phyloP scores from a whole-genome alignment of 495 filamentous ascomycete genomes.

The Friedmanniomyces simplex region DNA sequence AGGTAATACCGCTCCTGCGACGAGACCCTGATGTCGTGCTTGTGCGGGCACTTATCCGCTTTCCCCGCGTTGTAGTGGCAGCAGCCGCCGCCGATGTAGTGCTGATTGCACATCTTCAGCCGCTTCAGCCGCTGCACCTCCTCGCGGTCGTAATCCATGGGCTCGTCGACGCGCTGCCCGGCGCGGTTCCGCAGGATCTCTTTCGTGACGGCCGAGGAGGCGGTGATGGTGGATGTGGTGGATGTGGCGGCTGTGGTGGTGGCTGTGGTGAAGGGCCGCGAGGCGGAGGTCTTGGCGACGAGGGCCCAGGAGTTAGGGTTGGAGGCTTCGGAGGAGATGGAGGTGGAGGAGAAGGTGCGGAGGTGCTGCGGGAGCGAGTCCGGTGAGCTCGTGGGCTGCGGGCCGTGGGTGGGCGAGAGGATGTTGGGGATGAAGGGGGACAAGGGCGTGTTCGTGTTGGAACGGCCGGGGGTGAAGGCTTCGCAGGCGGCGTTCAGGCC shows the following conservation, averaged over 20 bases:
- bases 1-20: slow-evolving; percentile 57
- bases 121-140: slow-evolving; percentile 52
- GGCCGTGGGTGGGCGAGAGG: background rate
- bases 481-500: background rate
- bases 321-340: slow-evolving; percentile 2
- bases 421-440: background rate
- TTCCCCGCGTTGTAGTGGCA: slow-evolving; percentile 37
- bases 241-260: background rate
- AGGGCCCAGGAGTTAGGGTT: background rate
- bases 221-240: background rate
- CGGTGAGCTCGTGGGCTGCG: background rate
- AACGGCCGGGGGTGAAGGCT: background rate
- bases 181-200: slow-evolving; percentile 58
- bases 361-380: background rate
- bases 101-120: slow-evolving; percentile 77
- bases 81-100: slow-evolving; percentile 67
- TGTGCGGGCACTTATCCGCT: slow-evolving; percentile 56
- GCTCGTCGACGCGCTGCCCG: slow-evolving; percentile 61
- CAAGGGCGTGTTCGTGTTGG: background rate
- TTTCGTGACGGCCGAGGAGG: slow-evolving; percentile 23
- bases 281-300: background rate
- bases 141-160: slow-evolving; percentile 45
- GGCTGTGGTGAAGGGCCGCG: background rate
- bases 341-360: slow-evolving; percentile 30
- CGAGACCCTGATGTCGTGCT: slow-evolving; percentile 60